Evolutionary conservation across 129 eudicot genomes (phyloP), one percentile per base, ranked within the genome.

Genomic region (Chrysanthemum seticuspe): DNA sequence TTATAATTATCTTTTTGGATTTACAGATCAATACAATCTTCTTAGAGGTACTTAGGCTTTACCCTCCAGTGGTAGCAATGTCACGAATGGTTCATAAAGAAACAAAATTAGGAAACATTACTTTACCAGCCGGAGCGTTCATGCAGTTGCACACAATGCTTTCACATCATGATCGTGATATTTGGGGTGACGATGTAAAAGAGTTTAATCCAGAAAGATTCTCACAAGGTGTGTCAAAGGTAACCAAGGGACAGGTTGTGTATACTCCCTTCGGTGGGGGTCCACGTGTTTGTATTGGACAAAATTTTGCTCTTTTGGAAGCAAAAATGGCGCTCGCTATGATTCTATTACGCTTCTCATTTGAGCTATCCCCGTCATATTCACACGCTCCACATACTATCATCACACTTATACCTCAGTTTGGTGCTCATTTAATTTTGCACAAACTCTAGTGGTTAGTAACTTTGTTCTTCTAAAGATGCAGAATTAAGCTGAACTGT

Each of bases 141-240:
- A 6, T 74, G 0, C 19, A 48, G 9, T 15, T 74, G 63, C 71
- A 52, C 29, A 61, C 45, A 25, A 45, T 73, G 67, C 68, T 61
- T n/a, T 73, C 57, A 48, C 77, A 73, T 47, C 54, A 73, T 25
- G 77, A 73, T 49, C 69, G 47, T 13, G 1, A 10, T 10, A 25
- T 61, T 47, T 73, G 77, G 83, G 83, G 83, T 5, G 64, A 73
- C 7, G 55, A 65, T 58, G 83, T 21, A 56, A 79, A 79, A 68
- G 50, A 63, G 68, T 63, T 63, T 36, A 63, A 63, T 6, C 68
- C 68, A 7, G 68, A 63, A n/a, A 63, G 68, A 14, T 63, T 63
- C 68, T 63, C 68, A 49, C 58, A 29, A 50, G 57, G 61, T 50
- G 58, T 23, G 10, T 50, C 47, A 51, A 49, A 48, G 12, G 67